Evolutionary conservation across 208 protist genomes (phyloP), one percentile per base, ranked within the genome.

Genomic region (Willaertia magna): DNA sequence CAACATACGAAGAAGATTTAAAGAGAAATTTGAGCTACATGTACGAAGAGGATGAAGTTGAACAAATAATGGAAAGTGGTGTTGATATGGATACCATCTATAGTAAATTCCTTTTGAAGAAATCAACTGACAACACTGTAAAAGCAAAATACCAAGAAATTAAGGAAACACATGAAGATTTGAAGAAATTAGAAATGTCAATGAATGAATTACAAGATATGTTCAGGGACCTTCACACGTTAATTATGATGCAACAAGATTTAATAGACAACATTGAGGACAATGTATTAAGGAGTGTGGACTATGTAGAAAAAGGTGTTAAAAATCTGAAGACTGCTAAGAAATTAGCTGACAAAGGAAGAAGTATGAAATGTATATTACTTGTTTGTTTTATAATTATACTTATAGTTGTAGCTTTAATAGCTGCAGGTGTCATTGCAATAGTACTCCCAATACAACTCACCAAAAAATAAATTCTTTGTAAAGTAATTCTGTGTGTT

Each of bases 201-300:
- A 75, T 85, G 59, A 51, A 49, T 4, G 82, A 85, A 39, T 26
- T 85, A 39, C 47, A 85, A 52, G 59, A 75, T 20, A 85, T 85
- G 82, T 85, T 85, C 26, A 4, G 44, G 34, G 82, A 85, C n/a
- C 4, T 85, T 20, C 61, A 75, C 43, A 39, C 42, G 34, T 11
- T 85, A 20, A 39, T 85, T 14, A 39, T 51, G 43, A 52, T 85
- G 42, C 82, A 85, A 78, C n/a, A 30, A 46, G 42, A 52, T 40
- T 30, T 85, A 12, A 30, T 85, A 6, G 82, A 85, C 47, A 85
- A 85, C 48, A 78, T 85, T 61, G 82, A 85, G 61, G n/a, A 61
- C 14, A 85, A 85, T 49, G 47, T 85, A 30, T n/a, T 43, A 40
- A 85, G 39, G 18, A 78, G 61, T 34, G n/a, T 85, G 30, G 82